A percentile compares a stretch with the other conserved stretches of the same genome.
Conservation (phyloP, 345 rosid species). For the Hirschfeldia incana region DNA sequence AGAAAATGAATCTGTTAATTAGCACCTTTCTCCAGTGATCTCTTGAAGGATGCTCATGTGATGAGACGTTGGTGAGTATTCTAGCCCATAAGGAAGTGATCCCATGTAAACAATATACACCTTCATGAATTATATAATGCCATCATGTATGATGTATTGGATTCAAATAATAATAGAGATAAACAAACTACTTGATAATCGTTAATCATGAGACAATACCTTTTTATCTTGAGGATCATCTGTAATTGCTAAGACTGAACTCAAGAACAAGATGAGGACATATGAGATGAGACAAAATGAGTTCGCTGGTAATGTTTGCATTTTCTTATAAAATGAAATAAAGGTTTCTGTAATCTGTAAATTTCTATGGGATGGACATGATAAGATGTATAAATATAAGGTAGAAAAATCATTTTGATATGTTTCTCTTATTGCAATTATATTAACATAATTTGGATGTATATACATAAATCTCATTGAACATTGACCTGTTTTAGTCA, state of each 20-base stretch:
- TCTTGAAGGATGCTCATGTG: constrained; percentile 43
- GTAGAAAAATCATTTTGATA: no score
- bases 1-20: not conserved
- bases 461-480: no score
- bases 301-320: constrained; percentile 6
- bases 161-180: not conserved
- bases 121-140: constrained; percentile 20
- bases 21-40: constrained; percentile 30
- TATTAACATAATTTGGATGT: no score
- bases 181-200: not conserved
- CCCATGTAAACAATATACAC: constrained; percentile 50
- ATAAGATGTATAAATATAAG: not conserved
- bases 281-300: not conserved
- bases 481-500: no score
- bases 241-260: constrained; percentile 12
- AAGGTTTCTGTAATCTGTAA: not conserved
- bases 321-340: not conserved
- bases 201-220: not conserved
- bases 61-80: constrained; percentile 33
- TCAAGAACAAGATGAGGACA: constrained; percentile 3
- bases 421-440: no score
- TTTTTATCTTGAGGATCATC: constrained; percentile 15
- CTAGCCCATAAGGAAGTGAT: constrained; percentile 29
- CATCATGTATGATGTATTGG: not conserved
- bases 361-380: not conserved